phyloP scores from a whole-genome alignment of 352 stramenopile species.

The Phytophthora chlamydospora region DNA sequence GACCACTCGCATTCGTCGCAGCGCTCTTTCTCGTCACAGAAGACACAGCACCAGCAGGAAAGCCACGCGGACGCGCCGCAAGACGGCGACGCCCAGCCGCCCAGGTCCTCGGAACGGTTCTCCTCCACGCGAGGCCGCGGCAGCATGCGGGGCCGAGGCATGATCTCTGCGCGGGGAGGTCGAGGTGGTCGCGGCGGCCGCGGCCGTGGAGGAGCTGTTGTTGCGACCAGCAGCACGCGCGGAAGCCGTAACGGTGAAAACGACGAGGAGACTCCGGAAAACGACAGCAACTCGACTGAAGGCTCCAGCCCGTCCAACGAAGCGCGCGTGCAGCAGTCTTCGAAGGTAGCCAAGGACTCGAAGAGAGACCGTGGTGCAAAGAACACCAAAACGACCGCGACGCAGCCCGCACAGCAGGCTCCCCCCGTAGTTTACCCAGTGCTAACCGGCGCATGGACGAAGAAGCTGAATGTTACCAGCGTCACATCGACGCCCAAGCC shows the following conservation, averaged over 20 bases:
- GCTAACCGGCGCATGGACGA: constrained; percentile 72
- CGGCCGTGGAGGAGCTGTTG: constrained; percentile 42
- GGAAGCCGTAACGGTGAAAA: constrained; percentile 40
- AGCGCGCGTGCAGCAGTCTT: constrained; percentile 36
- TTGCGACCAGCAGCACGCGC: constrained; percentile 31
- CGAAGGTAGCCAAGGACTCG: constrained; percentile 41
- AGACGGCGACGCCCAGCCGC: constrained; percentile 31
- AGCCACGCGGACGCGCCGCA: constrained; percentile 23
- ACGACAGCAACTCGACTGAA: constrained; percentile 52
- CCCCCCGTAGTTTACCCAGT: constrained; percentile 62
- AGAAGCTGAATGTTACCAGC: constrained; percentile 69
- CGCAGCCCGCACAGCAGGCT: constrained; percentile 36
- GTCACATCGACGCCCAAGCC: constrained; percentile 43
- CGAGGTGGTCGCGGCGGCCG: constrained; percentile 52
- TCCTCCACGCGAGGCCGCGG: constrained; percentile 41
- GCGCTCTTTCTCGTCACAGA: constrained; percentile 45
- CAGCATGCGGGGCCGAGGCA: constrained; percentile 59
- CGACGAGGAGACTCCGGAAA: constrained; percentile 52
- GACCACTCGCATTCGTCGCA: constrained; percentile 30
- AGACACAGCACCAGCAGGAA: constrained; percentile 46
- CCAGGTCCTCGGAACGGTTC: constrained; percentile 41
- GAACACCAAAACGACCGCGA: constrained; percentile 42
- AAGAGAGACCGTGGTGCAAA: constrained; percentile 53
- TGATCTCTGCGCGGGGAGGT: constrained; percentile 49
- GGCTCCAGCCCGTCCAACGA: constrained; percentile 25